phyloP scores from a whole-genome alignment of 441 rosid species.

The Theobroma grandiflorum region DNA sequence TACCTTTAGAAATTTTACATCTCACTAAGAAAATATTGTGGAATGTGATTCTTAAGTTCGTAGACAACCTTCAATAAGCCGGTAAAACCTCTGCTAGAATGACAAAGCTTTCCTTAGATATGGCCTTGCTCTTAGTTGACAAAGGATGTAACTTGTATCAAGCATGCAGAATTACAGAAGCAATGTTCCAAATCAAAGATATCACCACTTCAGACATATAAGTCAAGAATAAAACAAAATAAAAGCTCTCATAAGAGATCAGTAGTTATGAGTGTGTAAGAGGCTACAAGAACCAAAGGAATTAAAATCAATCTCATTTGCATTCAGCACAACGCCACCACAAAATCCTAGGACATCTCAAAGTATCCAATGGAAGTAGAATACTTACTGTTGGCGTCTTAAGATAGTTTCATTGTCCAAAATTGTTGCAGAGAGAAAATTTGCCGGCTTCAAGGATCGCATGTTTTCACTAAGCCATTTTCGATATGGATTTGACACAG shows the following conservation, averaged over 20 bases:
- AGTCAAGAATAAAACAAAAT: not conserved
- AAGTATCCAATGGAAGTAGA: conserved; percentile 26
- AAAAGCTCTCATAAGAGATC: not conserved
- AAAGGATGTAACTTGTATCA: not conserved
- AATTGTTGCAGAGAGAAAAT: conserved; percentile 69
- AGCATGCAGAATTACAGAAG: not conserved
- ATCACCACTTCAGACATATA: not conserved
- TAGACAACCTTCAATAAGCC: not conserved
- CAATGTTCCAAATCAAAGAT: conserved; percentile 1
- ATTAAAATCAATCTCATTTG: conserved; percentile 2
- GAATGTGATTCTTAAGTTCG: not conserved
- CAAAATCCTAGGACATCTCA: not conserved
- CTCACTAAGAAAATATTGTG: not conserved
- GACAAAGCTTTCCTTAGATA: not conserved
- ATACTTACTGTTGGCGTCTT: conserved; percentile 90
- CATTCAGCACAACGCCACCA: not conserved
- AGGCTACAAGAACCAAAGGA: conserved; percentile 4
- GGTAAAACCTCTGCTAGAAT: not conserved
- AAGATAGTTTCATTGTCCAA: conserved; percentile 87
- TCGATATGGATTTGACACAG: conserved; percentile 85
- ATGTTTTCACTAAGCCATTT: conserved; percentile 89
- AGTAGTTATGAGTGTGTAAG: not conserved
- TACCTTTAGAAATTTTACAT: not conserved
- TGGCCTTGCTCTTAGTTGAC: conserved; percentile 6
- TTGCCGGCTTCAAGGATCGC: conserved; percentile 75